Evolutionary conservation across 2,329 filamentous ascomycete genomes (phyloP).

Genomic region (Trematosphaeria pertusa): DNA sequence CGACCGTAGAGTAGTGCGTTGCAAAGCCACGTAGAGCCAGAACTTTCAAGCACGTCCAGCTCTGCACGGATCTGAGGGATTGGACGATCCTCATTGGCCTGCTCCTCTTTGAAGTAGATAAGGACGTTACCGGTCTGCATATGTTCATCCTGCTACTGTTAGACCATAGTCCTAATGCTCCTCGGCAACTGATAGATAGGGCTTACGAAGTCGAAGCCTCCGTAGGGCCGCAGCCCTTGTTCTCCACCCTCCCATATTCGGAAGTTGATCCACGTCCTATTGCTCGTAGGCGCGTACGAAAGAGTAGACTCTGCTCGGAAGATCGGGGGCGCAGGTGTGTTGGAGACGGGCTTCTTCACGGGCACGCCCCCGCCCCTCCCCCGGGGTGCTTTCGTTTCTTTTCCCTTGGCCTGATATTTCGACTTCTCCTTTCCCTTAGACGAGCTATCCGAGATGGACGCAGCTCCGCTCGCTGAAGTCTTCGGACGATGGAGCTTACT

Average conservation of each 20-base stretch:
- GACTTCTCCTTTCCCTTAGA: conserved; percentile 39
- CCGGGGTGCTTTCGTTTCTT: conserved; percentile 46
- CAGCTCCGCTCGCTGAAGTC: conserved; percentile 28
- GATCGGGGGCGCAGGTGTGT: conserved; percentile 19
- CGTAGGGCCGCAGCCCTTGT: conserved; percentile 40
- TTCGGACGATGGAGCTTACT: conserved; percentile 21
- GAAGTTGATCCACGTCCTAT: conserved; percentile 46
- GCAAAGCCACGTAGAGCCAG: conserved; percentile 46
- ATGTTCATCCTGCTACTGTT: conserved; percentile 43
- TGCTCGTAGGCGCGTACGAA: conserved; percentile 25
- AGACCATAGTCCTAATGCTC: too few species aligned
- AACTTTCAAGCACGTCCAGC: conserved; percentile 42
- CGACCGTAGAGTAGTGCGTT: conserved; percentile 45
- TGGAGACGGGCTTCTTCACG: conserved; percentile 31
- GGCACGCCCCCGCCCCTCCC: conserved; percentile 50
- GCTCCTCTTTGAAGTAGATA: conserved; percentile 50
- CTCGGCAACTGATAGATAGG: too few species aligned
- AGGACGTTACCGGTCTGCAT: conserved; percentile 48
- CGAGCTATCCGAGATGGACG: conserved; percentile 39
- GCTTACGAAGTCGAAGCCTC: conserved; percentile 47
- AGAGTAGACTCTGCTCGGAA: conserved; percentile 36
- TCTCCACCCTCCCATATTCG: conserved; percentile 45
- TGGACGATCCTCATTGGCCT: conserved; percentile 42
- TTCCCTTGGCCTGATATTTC: conserved; percentile 46
- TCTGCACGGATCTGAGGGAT: conserved; percentile 45